Evolutionary conservation across 306 rosid genomes (phyloP), one percentile per base, ranked within the genome.

Genomic region (Sindora glabra): DNA sequence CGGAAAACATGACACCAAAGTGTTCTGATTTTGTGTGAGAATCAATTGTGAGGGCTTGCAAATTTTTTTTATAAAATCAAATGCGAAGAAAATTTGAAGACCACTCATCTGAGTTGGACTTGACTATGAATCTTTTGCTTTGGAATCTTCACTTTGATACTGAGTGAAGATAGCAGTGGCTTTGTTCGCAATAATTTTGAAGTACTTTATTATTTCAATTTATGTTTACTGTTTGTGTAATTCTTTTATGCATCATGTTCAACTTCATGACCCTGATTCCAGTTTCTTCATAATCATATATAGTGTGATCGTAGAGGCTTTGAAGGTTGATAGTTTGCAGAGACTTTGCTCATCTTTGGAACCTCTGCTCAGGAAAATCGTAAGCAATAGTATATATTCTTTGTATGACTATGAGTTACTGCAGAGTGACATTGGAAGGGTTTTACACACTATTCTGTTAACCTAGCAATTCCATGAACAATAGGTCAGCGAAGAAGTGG

Each of bases 401-500:
- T 63, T n/a, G n/a, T n/a, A n/a, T n/a, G n/a, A n/a, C 8, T 58
- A 11, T 62, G 41, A 37, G 25, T 27, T 65, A n/a, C 37, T 21
- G 46, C 50, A 30, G 10, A 48, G 30, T 2, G 44, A 42, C 3
- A 18, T 11, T 49, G 25, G n/a, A 46, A 56, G 41, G 7, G 25
- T 52, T 22, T 48, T 59, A 48, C 34, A n/a, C 52, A n/a, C 56
- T 42, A 16, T 21, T 66, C 13, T 53, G 56, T 56, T 69, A 23
- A 73, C 59, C 16, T 67, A 62, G 54, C 23, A 70, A 48, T 69
- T 37, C 70, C 56, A 34, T 74, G 69, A 65, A 38, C 42, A 36
- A 64, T 56, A 89, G 97, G 95, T 89, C 48, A 86, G 91, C 57
- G 92, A 89, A 80, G 97, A 89, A 71, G 82, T 86, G 56, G 95